Evolutionary conservation across 331 rosid genomes (phyloP).

Genomic region (Phaseolus coccineus): DNA sequence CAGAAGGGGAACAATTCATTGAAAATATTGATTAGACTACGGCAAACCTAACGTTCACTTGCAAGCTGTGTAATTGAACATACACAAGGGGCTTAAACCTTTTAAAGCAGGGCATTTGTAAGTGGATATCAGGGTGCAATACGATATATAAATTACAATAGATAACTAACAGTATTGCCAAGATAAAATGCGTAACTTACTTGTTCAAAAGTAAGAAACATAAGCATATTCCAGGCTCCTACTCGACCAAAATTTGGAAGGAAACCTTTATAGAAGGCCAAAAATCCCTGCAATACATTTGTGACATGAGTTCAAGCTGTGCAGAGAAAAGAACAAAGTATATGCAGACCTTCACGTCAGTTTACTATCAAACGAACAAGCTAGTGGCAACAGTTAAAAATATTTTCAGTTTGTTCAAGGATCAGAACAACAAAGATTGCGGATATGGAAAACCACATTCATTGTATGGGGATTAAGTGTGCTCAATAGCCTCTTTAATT

Average conservation of each 20-base stretch:
- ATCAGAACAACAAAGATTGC: conserved; percentile 16
- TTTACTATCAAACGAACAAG: conserved; percentile 13
- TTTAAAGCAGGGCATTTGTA: conserved; percentile 11
- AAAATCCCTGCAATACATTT: conserved; percentile 75
- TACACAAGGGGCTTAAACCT: conserved; percentile 16
- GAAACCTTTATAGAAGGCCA: conserved; percentile 96
- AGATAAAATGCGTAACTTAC: conserved; percentile 60
- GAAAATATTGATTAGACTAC: conserved; percentile 30
- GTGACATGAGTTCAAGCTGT: conserved; percentile 34
- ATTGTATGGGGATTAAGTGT: not conserved
- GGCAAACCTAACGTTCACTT: conserved; percentile 17
- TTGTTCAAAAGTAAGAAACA: conserved; percentile 92
- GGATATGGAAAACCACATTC: not conserved
- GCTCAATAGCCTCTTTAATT: conserved; percentile 19
- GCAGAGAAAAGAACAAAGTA: conserved; percentile 12
- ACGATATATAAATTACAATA: conserved; percentile 9
- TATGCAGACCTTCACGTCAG: not conserved
- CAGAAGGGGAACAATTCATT: conserved; percentile 10
- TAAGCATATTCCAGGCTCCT: conserved; percentile 86
- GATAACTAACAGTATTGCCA: conserved; percentile 1
- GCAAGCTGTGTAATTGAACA: conserved; percentile 1
- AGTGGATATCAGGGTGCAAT: conserved; percentile 11
- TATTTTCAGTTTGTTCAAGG: conserved; percentile 10
- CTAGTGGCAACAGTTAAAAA: conserved; percentile 14
- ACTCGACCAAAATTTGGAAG: conserved; percentile 85